phyloP scores from a whole-genome alignment of 805 yeast genomes.

The Metschnikowia lunata region DNA sequence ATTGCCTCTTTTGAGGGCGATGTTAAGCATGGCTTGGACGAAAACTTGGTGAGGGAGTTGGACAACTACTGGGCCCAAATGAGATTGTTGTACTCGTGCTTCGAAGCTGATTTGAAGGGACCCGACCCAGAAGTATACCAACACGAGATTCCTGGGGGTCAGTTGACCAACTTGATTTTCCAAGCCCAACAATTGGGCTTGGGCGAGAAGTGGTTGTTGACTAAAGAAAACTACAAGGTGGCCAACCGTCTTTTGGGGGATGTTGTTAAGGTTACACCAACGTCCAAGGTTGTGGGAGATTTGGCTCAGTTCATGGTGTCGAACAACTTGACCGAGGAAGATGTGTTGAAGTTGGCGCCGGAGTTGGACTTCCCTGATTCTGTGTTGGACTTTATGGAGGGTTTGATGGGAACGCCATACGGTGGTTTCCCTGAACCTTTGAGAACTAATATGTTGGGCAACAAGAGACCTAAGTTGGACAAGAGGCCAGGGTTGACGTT shows the following conservation, averaged over 20 bases:
- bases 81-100: conserved; percentile 93
- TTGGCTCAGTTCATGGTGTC: conserved; percentile 99
- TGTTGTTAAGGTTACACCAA: conserved; percentile 97
- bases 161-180: conserved; percentile 93
- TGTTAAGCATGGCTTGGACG: conserved; percentile 67
- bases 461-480: conserved; percentile 86
- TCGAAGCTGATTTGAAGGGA: conserved; percentile 97
- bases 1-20: conserved; percentile 90
- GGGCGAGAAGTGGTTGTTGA: conserved; percentile 94
- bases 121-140: conserved; percentile 99
- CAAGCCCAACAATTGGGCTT: conserved; percentile 99
- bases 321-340: conserved; percentile 81
- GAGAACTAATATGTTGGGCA: conserved; percentile 83
- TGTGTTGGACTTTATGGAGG: conserved; percentile 96
- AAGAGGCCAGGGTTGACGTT: conserved; percentile 89
- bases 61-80: conserved; percentile 99
- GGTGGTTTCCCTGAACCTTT: conserved; percentile 99
- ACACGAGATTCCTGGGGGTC: conserved; percentile 99
- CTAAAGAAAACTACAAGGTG: conserved; percentile 88
- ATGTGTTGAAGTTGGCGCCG: conserved; percentile 80
- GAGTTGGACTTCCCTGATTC: conserved; percentile 98
- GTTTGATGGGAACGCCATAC: conserved; percentile 98
- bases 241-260: conserved; percentile 93
- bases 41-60: conserved; percentile 66
- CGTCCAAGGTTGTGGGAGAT: conserved; percentile 99